A percentile compares a stretch with the other conserved stretches of the same genome.
Conservation (phyloP, 2,329 filamentous ascomycete genomes). For the Apiospora sp. region DNA sequence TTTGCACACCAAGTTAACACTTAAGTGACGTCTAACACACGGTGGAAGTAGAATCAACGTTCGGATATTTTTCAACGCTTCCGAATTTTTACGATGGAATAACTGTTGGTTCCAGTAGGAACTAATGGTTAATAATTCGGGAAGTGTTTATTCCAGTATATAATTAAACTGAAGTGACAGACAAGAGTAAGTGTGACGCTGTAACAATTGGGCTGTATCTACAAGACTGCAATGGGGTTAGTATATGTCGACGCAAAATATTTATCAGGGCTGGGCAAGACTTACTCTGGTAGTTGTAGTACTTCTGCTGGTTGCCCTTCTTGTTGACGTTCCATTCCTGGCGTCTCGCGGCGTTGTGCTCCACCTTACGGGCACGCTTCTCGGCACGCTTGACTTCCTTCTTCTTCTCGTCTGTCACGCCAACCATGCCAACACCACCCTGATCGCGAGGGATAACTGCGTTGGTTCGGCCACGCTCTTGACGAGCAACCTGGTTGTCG, state of each 20-base stretch:
- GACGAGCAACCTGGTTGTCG: slow-evolving; percentile 42
- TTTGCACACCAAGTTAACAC: too few species aligned
- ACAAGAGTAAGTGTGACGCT: background rate
- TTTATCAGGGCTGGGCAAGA: background rate
- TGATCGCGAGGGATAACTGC: slow-evolving; percentile 73
- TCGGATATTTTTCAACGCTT: too few species aligned
- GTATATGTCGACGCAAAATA: background rate
- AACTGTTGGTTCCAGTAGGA: too few species aligned
- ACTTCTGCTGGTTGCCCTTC: slow-evolving; percentile 76
- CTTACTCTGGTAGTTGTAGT: slow-evolving; percentile 58
- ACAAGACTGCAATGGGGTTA: slow-evolving; percentile 20
- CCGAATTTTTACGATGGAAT: too few species aligned
- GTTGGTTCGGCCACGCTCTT: slow-evolving; percentile 54
- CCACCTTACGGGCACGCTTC: slow-evolving; percentile 72
- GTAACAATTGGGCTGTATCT: slow-evolving; percentile 10
- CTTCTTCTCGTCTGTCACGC: slow-evolving; percentile 79
- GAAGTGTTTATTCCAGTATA: too few species aligned
- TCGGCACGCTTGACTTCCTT: slow-evolving; percentile 71
- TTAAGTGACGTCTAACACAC: too few species aligned
- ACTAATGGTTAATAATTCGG: too few species aligned
- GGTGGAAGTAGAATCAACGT: too few species aligned
- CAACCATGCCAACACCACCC: slow-evolving; percentile 78
- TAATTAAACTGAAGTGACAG: too few species aligned
- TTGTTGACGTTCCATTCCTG: slow-evolving; percentile 77
- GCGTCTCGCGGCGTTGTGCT: slow-evolving; percentile 66